phyloP scores from a whole-genome alignment of 371 early-diverging fungal genomes.

The Lichtheimia ramosa region DNA sequence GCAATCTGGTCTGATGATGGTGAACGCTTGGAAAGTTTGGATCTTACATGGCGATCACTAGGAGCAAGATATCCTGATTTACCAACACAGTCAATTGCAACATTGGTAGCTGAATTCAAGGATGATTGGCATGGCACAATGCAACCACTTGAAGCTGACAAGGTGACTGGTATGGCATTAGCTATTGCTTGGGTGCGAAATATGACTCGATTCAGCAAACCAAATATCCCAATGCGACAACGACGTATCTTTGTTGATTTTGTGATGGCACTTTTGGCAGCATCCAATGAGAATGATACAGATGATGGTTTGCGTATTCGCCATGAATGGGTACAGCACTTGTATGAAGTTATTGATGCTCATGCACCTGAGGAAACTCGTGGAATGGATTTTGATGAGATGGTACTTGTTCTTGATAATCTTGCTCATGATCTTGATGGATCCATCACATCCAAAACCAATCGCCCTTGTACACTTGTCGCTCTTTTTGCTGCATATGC shows the following conservation, averaged over 20 bases:
- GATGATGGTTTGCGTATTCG: background rate
- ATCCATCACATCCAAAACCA: no score
- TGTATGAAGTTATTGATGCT: slow-evolving; percentile 2
- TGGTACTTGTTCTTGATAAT: background rate
- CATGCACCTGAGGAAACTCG: background rate
- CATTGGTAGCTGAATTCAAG: background rate
- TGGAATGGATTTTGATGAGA: slow-evolving; percentile 6
- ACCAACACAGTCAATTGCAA: background rate
- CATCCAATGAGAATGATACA: no score
- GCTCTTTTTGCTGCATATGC: slow-evolving; percentile 1
- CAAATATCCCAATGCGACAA: background rate
- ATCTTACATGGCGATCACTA: background rate
- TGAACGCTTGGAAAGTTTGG: background rate
- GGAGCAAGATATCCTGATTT: background rate
- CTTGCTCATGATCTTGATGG: background rate
- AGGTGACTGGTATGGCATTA: background rate
- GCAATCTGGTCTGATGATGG: slow-evolving; percentile 5
- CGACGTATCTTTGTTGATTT: slow-evolving; percentile 8
- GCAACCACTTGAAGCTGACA: background rate
- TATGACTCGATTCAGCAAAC: slow-evolving; percentile 1
- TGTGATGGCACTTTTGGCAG: background rate
- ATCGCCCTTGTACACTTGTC: background rate
- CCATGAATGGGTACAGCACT: slow-evolving; percentile 2
- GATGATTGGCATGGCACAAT: background rate
- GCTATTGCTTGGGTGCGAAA: slow-evolving; percentile 4